Evolutionary conservation across 129 eudicot species (phyloP).

Genomic region (Saussurea involucrata): DNA sequence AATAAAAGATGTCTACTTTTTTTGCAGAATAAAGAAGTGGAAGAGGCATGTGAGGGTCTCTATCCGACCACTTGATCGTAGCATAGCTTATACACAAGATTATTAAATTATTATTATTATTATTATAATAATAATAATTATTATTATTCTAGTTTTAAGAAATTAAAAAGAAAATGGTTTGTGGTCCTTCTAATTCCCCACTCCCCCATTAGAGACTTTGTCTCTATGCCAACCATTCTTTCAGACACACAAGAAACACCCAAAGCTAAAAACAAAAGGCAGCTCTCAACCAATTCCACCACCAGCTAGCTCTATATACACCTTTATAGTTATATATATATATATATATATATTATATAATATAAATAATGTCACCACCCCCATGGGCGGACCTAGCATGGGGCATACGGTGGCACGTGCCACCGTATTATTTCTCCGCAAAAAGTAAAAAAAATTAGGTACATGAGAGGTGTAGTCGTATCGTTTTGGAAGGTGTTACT

Average conservation of each 20-base stretch:
- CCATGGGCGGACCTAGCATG: too few relatives aligned
- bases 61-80: not conserved
- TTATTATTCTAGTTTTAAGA: not conserved
- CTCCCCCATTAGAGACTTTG: conserved; percentile 31
- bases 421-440: too few relatives aligned
- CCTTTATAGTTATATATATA: not conserved
- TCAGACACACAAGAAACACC: conserved; percentile 46
- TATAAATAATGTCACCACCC: too few relatives aligned
- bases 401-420: too few relatives aligned
- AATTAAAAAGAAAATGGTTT: conserved; percentile 7
- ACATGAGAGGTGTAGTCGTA: too few relatives aligned
- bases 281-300: conserved; percentile 47
- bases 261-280: conserved; percentile 65
- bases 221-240: conserved; percentile 31
- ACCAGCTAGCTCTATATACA: conserved; percentile 4
- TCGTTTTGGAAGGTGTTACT: too few relatives aligned
- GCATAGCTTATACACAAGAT: not conserved
- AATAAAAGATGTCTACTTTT: not conserved
- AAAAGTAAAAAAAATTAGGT: too few relatives aligned
- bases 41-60: not conserved
- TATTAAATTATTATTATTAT: too few relatives aligned
- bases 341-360: not conserved
- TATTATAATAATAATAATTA: too few relatives aligned
- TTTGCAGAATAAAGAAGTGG: not conserved
- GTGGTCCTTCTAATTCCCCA: conserved; percentile 38